A percentile compares a stretch with the other conserved stretches of the same genome.
phyloP scores from a whole-genome alignment of 768 basidiomycete species.

The Coprinellus micaceus region DNA sequence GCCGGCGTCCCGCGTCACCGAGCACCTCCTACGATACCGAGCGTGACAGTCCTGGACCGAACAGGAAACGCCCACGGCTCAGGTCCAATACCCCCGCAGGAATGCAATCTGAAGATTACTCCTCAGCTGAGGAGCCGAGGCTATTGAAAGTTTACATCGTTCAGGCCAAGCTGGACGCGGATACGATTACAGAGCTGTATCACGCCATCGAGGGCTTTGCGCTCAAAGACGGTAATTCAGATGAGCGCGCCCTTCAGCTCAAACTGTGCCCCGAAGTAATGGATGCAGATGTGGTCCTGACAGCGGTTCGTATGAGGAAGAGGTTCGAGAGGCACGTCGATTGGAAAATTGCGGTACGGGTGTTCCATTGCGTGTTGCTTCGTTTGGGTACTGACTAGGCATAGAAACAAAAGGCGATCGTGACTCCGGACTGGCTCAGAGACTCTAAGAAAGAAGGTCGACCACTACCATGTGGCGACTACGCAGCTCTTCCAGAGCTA shows the following conservation, averaged over 20 bases:
- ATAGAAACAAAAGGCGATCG: conserved; percentile 63
- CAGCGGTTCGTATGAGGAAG: conserved; percentile 59
- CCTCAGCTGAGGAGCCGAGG: no score
- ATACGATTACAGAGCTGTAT: conserved; percentile 34
- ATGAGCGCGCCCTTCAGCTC: conserved; percentile 13
- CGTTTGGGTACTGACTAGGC: conserved; percentile 37
- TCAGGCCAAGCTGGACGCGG: conserved; percentile 34
- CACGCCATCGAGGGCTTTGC: conserved; percentile 28
- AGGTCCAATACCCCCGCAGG: no score
- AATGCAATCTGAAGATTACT: no score
- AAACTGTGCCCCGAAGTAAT: conserved; percentile 36
- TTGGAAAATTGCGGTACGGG: conserved; percentile 47
- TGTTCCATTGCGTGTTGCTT: no score
- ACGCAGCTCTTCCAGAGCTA: conserved; percentile 53
- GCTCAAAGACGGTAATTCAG: neutral
- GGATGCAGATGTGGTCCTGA: conserved; percentile 64
- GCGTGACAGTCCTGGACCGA: no score
- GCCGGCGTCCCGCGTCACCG: no score
- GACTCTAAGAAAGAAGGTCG: conserved; percentile 47
- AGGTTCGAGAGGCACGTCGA: conserved; percentile 68
- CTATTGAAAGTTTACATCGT: conserved; percentile 32
- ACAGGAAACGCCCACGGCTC: no score
- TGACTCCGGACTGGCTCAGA: conserved; percentile 68
- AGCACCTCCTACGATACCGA: no score
- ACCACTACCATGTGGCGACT: conserved; percentile 49